Conservation (phyloP, 192 early-diverging fungal species). For the Backusella tarrabulga region DNA sequence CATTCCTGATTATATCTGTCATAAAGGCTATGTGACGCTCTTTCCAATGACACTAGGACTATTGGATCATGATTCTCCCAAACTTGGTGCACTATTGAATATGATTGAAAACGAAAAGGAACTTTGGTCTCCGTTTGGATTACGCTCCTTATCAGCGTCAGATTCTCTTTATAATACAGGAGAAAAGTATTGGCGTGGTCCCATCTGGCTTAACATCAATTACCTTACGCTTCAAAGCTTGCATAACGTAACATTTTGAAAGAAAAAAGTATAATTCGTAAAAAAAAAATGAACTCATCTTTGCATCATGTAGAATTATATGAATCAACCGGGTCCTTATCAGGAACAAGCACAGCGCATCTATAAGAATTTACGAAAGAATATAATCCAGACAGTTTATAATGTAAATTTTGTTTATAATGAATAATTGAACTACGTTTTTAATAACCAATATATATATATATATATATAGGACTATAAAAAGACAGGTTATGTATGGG, state of each 20-base stretch:
- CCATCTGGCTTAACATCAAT: slow-evolving; percentile 92
- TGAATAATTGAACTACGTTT: background rate
- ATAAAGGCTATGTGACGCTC: slow-evolving; percentile 78
- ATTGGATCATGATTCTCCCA: slow-evolving; percentile 63
- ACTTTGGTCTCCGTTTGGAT: slow-evolving; percentile 80
- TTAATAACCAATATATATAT: background rate
- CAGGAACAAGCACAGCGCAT: slow-evolving; percentile 65
- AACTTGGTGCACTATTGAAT: slow-evolving; percentile 70
- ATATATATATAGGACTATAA: slow-evolving; percentile 57
- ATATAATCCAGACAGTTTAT: slow-evolving; percentile 77
- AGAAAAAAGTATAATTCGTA: too few species aligned
- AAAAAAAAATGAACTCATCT: background rate
- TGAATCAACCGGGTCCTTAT: slow-evolving; percentile 58
- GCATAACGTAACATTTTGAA: too few species aligned
- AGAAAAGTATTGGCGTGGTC: slow-evolving; percentile 95
- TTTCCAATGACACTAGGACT: slow-evolving; percentile 81
- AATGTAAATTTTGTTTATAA: slow-evolving; percentile 42
- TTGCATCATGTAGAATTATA: slow-evolving; percentile 47
- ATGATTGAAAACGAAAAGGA: slow-evolving; percentile 73
- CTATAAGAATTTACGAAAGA: slow-evolving; percentile 71
- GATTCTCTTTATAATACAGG: slow-evolving; percentile 69
- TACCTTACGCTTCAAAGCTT: slow-evolving; percentile 72
- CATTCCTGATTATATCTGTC: slow-evolving; percentile 49
- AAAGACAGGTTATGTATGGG: slow-evolving; percentile 83
- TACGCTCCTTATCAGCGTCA: slow-evolving; percentile 64